Evolutionary conservation across 2,329 filamentous ascomycete species (phyloP), one percentile per base, ranked within the genome.

Genomic region (Aschersonia sp.): DNA sequence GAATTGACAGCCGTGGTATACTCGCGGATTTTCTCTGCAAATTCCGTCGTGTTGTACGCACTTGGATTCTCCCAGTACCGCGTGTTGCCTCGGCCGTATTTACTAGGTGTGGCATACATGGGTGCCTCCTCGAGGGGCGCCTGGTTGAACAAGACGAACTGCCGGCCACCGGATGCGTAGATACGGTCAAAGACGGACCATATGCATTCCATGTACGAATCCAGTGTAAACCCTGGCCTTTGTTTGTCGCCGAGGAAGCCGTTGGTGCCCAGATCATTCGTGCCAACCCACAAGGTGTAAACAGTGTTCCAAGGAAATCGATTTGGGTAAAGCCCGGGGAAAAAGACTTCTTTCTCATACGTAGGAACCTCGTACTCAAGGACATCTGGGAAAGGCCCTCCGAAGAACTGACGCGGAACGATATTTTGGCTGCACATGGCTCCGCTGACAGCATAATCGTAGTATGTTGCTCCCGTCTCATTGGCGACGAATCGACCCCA

Each of bases 251-350:
- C 40, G 33, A 89, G 60, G 57, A 88, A 83, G 7, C 74, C 81
- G 46, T 70, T 63, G 49, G 68, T 70, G 29, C 85, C 84, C 8
- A 90, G 67, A 57, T 92, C 85, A 58, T 90, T 90, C 30, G 84
- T 88, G 4, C 85, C 85, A 55, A 89, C 87, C 83, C 83, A 89
- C 46, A 89, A 73, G 1, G 78, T 72, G 57, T 87, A 89, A 2
- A 86, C 78, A 0, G 84, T 86, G 52, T 80, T 78, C 31, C 75
- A 63, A 1, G 71, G 55, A 2, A 68, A 70, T 43, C 70, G 63
- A 52, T 68, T 56, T 0, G 63, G 60, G 52, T 70, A 74, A 14
- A 55, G 29, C 1, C 64, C 60, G 48, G 64, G 59, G 46, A 60
- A 68, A 4, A 59, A 58, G 4, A 66, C 54, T 47, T 81, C 77